A percentile compares a stretch with the other conserved stretches of the same genome.
phyloP scores from a whole-genome alignment of 2,329 filamentous ascomycete species.

The Ascochyta koolunga region DNA sequence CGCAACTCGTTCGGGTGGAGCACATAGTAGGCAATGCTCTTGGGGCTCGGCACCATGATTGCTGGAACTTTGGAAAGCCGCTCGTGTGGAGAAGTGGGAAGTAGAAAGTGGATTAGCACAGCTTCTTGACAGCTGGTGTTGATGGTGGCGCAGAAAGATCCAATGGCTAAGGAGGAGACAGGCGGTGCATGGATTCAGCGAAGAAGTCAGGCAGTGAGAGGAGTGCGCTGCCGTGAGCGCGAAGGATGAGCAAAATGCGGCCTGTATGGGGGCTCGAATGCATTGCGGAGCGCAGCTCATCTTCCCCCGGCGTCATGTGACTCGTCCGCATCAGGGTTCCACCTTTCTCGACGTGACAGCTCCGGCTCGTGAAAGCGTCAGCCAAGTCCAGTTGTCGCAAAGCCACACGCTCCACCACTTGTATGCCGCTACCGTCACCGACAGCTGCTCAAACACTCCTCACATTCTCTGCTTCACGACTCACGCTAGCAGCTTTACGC shows the following conservation, averaged over 20 bases:
- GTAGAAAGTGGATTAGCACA: conserved; percentile 11
- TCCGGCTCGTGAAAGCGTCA: neutral
- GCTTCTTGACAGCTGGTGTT: conserved; percentile 1
- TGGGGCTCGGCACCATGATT: conserved; percentile 46
- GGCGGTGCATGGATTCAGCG: conserved; percentile 14
- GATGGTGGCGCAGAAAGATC: conserved; percentile 1
- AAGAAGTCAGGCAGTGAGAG: conserved; percentile 16
- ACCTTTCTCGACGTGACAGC: neutral
- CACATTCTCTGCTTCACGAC: neutral
- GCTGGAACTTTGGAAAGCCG: conserved; percentile 22
- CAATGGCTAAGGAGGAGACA: conserved; percentile 9
- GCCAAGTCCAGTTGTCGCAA: too few relatives aligned
- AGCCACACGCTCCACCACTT: too few relatives aligned
- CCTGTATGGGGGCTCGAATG: conserved; percentile 15
- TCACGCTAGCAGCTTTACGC: neutral
- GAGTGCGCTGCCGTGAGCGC: conserved; percentile 11
- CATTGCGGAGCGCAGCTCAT: conserved; percentile 16
- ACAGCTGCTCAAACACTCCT: neutral
- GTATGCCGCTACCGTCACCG: too few relatives aligned
- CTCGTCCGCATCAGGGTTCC: conserved; percentile 5
- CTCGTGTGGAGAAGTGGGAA: conserved; percentile 4
- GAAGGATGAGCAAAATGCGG: conserved; percentile 17
- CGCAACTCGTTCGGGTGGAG: conserved; percentile 80
- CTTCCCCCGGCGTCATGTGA: conserved; percentile 1
- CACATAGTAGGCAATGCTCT: conserved; percentile 70